Evolutionary conservation across 1,139 yeast species (phyloP), one percentile per base, ranked within the genome.

Genomic region (Geotrichum bryndzae): DNA sequence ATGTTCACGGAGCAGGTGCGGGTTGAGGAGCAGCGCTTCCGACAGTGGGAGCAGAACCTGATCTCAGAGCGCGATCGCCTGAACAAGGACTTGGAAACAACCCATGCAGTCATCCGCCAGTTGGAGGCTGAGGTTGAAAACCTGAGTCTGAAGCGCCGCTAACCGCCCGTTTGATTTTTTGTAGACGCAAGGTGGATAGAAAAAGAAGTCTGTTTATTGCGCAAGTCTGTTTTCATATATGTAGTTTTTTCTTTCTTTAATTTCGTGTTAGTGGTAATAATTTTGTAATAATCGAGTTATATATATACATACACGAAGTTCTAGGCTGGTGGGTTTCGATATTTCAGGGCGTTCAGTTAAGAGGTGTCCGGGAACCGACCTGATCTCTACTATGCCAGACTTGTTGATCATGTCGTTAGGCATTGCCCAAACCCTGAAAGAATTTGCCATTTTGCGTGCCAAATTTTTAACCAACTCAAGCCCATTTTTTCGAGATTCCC

Each of bases 1-100:
- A 88, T 89, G 75, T 94, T 94, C 77, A 94, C 98, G n/a, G 98
- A 92, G 74, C 98, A 94, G 78, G 97, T 95, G 66, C 91, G 92
- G 79, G 90, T 90, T 57, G 99, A 94, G 78, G 99, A 95, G 73
- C 96, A 90, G 72, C 84, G 99, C 73, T 95, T 94, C 79, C 87
- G 96, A 80, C 96, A 92, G 79, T 94, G 99, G 98, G 98, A 92
- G 77, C 90, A 91, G 69, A 92, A 92, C 73, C 90, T 94, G 69
- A 95, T 91, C 67, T 90, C 89, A 69, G 98, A 92, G 79, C 87
- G 97, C 77, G 90, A 91, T 76, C 85, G 96, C 75, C 83, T 95
- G 74, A 94, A 94, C 77, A 89, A 87, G 76, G 99, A 94, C 76
- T 82, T 95, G 72, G 97, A 92, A 71, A 91, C 88, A 69, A 84